Percentiles rank a stretch among this genome's conserved stretches.
These are phyloP conservation scores for Lachnellula suecica DNA, from an alignment of 2,329 filamentous ascomycete genomes.

Conservation along the genomic window DNA sequence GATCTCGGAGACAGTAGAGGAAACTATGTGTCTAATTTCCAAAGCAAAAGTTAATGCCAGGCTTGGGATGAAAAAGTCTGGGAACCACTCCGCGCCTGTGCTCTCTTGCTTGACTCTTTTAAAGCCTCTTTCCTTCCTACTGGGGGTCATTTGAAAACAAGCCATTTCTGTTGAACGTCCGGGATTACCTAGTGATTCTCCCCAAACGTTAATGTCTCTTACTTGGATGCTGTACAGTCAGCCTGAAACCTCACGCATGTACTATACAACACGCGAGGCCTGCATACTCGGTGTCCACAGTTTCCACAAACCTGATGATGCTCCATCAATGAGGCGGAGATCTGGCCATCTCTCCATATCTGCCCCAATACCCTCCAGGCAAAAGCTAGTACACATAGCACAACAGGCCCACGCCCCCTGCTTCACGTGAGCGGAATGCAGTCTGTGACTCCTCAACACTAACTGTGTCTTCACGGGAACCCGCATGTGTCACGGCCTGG, in stretches of 20 bases:
- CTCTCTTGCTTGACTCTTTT: too few relatives aligned
- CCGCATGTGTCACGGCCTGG: neutral
- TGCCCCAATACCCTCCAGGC: too few relatives aligned
- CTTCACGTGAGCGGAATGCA: constrained; percentile 1
- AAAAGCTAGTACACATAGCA: neutral
- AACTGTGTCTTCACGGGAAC: neutral
- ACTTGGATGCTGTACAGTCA: neutral
- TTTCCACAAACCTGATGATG: neutral
- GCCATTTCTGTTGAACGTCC: too few relatives aligned
- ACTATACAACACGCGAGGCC: neutral
- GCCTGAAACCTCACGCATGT: neutral
- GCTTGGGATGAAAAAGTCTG: too few relatives aligned
- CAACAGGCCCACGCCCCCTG: neutral
- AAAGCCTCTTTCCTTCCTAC: too few relatives aligned
- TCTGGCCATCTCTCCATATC: neutral
- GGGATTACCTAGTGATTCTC: neutral
- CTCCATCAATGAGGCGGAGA: neutral
- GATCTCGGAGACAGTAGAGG: neutral
- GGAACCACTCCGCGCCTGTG: too few relatives aligned
- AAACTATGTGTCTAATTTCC: neutral
- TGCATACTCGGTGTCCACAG: neutral
- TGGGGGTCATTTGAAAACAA: too few relatives aligned
- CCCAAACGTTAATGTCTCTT: neutral
- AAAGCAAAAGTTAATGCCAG: too few relatives aligned
- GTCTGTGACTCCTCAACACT: neutral